Base-by-base conservation (phyloP, 768 basidiomycete genomes). In the Cyathus striatus region DNA sequence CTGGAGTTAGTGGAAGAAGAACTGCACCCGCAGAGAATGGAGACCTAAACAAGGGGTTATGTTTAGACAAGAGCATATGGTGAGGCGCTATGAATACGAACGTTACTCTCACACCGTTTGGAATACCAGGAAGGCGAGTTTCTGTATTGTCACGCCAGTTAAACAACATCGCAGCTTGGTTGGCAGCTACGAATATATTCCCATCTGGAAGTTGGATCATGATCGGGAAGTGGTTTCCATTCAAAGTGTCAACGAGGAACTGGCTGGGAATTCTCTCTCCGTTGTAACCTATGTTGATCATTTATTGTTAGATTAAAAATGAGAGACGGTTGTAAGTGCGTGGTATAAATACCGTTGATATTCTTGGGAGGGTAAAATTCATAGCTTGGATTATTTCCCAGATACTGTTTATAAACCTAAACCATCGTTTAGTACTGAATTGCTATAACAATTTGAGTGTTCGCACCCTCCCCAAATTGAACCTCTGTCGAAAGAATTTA, bases 301-400 rank as follows among this genome's bases (percentile, higher is more conserved):
- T 27, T 6, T 4, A 32, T 3, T 20, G 2, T n/a, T 37, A 10
- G 5, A 18, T 16, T 37, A 10, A 14, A 10, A n/a, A 37, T 14
- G 10, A 10, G 35, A 14, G 18, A 2, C 21, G 10, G 35, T 3
- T 12, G 30, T 42, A 42, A 10, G 36, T 45, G 16, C 23, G 40
- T 20, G 40, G 43, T 5, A 46, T 26, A 51, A 57, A 57, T 37
- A 32, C 54, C 49, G 43, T 61, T 58, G 13, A 37, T 37, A 37
- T 37, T 37, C 35, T 63, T 63, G 21, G 56, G 53, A 2, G 61
- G 61, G 40, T 40, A 59, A 27, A 59, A 62, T 38, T 62, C 61
- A 40, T 55, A 54, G 77, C 39, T 72, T 68, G 4, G 76, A 76
- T 34, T 59, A 64, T 27, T 73, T 79, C 49, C 81, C 54, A 79